These are phyloP conservation scores for Puccinia polysora DNA, from an alignment of 1,284 basidiomycete species.

Conservation along the genomic window DNA sequence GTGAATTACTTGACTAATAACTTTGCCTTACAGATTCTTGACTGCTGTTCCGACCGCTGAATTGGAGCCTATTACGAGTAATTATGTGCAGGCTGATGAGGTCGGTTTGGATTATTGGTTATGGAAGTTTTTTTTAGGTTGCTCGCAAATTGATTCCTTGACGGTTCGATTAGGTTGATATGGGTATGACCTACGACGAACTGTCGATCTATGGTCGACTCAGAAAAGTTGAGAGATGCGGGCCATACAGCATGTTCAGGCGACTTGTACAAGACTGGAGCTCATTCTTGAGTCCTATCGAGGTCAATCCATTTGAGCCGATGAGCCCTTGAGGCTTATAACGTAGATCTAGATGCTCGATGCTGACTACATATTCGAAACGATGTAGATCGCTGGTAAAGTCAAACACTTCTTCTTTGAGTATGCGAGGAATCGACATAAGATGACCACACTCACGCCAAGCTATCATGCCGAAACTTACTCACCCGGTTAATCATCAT, in stretches of 20 bases:
- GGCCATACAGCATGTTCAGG: slow-evolving; percentile 41
- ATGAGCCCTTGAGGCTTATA: not conserved
- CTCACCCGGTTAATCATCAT: slow-evolving; percentile 21
- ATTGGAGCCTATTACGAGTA: slow-evolving; percentile 36
- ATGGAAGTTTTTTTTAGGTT: not conserved
- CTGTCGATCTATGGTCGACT: slow-evolving; percentile 40
- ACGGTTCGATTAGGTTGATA: slow-evolving; percentile 28
- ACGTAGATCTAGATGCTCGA: too few relatives aligned
- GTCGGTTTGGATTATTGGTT: slow-evolving; percentile 1
- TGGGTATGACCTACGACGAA: slow-evolving; percentile 43
- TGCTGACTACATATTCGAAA: slow-evolving; percentile 1
- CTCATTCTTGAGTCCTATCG: slow-evolving; percentile 29
- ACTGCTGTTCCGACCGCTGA: slow-evolving; percentile 37
- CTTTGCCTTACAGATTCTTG: slow-evolving; percentile 20
- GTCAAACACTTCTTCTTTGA: slow-evolving; percentile 41
- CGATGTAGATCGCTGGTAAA: slow-evolving; percentile 32
- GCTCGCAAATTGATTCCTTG: not conserved
- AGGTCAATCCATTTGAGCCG: slow-evolving; percentile 10
- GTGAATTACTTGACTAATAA: too few relatives aligned
- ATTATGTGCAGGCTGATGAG: slow-evolving; percentile 43
- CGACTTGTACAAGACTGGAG: slow-evolving; percentile 39
- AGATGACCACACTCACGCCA: slow-evolving; percentile 43
- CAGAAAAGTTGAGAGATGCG: slow-evolving; percentile 42
- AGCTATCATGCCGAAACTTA: slow-evolving; percentile 43
- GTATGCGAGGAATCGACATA: slow-evolving; percentile 42